Percentiles rank a stretch among this genome's conserved stretches.
These are phyloP conservation scores for Casuarina equisetifolia DNA, from an alignment of 306 rosid species.

Conservation along the genomic window DNA sequence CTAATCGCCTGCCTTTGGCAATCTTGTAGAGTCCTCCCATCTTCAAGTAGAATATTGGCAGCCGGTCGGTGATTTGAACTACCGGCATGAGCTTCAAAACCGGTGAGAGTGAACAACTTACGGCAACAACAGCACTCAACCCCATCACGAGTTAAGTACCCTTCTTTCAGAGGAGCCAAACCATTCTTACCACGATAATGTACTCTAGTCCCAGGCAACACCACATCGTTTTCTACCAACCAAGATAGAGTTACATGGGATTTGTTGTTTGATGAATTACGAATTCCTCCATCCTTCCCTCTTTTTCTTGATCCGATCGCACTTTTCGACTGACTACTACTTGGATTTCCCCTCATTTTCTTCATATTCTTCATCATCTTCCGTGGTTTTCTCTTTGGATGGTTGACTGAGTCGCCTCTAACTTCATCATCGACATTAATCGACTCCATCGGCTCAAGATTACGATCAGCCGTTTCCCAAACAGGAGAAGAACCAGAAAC, in stretches of 20 bases:
- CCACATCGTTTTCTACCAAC: slow-evolving; percentile 37
- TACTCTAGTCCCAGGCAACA: slow-evolving; percentile 29
- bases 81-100: slow-evolving; percentile 60
- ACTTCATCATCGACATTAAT: neutral
- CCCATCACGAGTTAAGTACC: slow-evolving; percentile 40
- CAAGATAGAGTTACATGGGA: slow-evolving; percentile 26
- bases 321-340: neutral
- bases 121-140: slow-evolving; percentile 61
- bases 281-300: neutral
- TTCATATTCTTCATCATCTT: no score
- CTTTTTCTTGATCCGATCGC: neutral
- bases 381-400: neutral
- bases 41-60: slow-evolving; percentile 49
- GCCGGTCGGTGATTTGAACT: slow-evolving; percentile 58
- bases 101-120: slow-evolving; percentile 24
- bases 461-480: neutral
- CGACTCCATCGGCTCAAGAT: neutral
- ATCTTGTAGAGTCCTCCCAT: slow-evolving; percentile 51
- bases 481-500: neutral
- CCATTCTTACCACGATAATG: slow-evolving; percentile 15
- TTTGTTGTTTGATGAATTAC: neutral
- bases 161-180: slow-evolving; percentile 16
- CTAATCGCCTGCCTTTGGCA: slow-evolving; percentile 36
- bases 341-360: neutral
- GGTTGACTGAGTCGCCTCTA: neutral